phyloP scores from a whole-genome alignment of 1,284 basidiomycete species.

The Retiboletus flavoniger region DNA sequence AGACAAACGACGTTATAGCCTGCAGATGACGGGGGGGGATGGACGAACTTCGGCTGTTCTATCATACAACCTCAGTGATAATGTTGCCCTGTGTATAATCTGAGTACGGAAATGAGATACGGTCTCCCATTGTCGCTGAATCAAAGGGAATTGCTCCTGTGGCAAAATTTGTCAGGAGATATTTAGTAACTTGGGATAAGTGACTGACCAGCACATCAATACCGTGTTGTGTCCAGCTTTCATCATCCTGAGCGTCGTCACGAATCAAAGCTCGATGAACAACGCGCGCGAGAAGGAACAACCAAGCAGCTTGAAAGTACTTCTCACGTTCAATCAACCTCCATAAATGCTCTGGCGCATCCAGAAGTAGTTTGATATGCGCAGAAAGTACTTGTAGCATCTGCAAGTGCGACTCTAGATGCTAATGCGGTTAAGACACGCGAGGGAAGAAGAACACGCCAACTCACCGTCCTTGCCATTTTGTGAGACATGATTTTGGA shows the following conservation, averaged over 20 bases:
- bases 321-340: slow-evolving; percentile 75
- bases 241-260: slow-evolving; percentile 59
- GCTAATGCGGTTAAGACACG: slow-evolving; percentile 5
- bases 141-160: slow-evolving; percentile 77
- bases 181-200: background rate
- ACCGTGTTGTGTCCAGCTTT: slow-evolving; percentile 59
- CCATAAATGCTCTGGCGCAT: slow-evolving; percentile 88
- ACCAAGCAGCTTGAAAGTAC: slow-evolving; percentile 80
- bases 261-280: slow-evolving; percentile 67
- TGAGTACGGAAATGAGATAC: slow-evolving; percentile 81
- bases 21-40: background rate
- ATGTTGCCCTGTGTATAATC: slow-evolving; percentile 78
- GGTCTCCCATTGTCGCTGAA: slow-evolving; percentile 87
- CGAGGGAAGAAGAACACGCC: background rate
- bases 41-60: slow-evolving; percentile 48
- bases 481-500: slow-evolving; percentile 42
- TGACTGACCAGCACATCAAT: slow-evolving; percentile 59
- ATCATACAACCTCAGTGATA: slow-evolving; percentile 63
- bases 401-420: slow-evolving; percentile 63
- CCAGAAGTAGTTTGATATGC: slow-evolving; percentile 83
- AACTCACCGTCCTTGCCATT: slow-evolving; percentile 51
- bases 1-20: background rate
- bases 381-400: slow-evolving; percentile 76
- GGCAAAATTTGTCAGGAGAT: slow-evolving; percentile 8
- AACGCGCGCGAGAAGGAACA: slow-evolving; percentile 82